Conservation (phyloP, 371 early-diverging fungal species). For the Apophysomyces ossiformis region DNA sequence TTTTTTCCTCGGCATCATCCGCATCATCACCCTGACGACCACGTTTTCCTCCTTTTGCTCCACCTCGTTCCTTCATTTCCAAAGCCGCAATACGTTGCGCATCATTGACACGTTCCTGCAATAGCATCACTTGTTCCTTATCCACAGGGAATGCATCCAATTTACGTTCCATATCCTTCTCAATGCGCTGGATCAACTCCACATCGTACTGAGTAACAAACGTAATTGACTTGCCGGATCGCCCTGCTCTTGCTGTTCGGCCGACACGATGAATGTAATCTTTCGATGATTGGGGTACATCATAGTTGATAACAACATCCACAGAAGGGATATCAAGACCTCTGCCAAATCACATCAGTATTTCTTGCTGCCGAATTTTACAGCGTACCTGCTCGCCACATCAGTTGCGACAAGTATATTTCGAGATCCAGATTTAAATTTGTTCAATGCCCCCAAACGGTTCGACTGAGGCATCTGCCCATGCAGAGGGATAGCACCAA, state of each 20-base stretch:
- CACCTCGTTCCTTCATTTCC: constrained; percentile 70
- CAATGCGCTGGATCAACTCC: constrained; percentile 92
- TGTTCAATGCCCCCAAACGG: constrained; percentile 88
- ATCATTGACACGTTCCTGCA: constrained; percentile 94
- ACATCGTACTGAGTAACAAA: constrained; percentile 98
- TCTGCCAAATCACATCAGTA: constrained; percentile 40
- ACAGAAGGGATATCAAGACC: constrained; percentile 98
- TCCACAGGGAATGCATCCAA: constrained; percentile 82
- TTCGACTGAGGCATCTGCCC: constrained; percentile 93
- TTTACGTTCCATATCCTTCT: constrained; percentile 87
- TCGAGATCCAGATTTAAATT: constrained; percentile 88
- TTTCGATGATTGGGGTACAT: constrained; percentile 92
- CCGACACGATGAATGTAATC: constrained; percentile 98
- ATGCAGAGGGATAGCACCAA: constrained; percentile 93
- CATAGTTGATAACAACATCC: constrained; percentile 96
- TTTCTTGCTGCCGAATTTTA: background rate
- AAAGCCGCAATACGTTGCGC: constrained; percentile 83
- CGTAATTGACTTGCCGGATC: constrained; percentile 91
- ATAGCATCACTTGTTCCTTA: constrained; percentile 84
- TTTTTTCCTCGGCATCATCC: constrained; percentile 53
- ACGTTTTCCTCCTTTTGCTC: constrained; percentile 58
- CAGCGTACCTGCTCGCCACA: constrained; percentile 75
- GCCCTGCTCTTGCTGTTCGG: constrained; percentile 96
- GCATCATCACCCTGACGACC: constrained; percentile 57
- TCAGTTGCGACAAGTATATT: constrained; percentile 97